Evolutionary conservation across 345 rosid species (phyloP), one percentile per base, ranked within the genome.

Genomic region (Hirschfeldia incana): DNA sequence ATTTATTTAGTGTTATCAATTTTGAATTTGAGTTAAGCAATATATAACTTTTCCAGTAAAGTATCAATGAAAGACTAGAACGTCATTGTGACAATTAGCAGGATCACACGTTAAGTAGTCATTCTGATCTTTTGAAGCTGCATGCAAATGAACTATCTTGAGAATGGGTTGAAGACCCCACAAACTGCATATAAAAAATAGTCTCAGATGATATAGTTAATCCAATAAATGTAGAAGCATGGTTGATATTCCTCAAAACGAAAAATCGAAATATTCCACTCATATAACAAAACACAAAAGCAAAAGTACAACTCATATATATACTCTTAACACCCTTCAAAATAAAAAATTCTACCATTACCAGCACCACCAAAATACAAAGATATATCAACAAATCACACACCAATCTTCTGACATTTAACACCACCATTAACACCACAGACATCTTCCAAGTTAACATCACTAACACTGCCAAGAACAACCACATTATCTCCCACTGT

Each of bases 361-460:
- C 77, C 63, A 63, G 17, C 64, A 74, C 65, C 77, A 69, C 66
- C 13, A 59, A 77, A 77, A 83, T 69, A 55, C 60, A 12, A 36
- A 78, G 8, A 74, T 36, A 84, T 85, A 87, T 88, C 84, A 86
- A 88, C 89, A 83, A 44, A 73, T 81, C 90, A 74, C 66, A 75
- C 73, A 10, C 70, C 81, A 58, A 87, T 60, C 85, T 88, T 90
- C 64, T 87, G 85, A 26, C 76, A 80, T 8, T 64, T 58, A 66
- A 80, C 76, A 42, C 69, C 76, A 13, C 67, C 75, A 9, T 39
- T 39, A 39, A 57, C 80, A 42, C 75, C 33, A 17, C 78, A 81
- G 64, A 85, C 82, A 39, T 34, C 59, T 32, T 73, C 85, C 42
- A 82, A 77, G 67, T 51, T 67, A 8, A 49, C 75, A 36, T 74